Evolutionary conservation across 805 yeast species (phyloP), one percentile per base, ranked within the genome.

Genomic region (Torulaspora delbrueckii): DNA sequence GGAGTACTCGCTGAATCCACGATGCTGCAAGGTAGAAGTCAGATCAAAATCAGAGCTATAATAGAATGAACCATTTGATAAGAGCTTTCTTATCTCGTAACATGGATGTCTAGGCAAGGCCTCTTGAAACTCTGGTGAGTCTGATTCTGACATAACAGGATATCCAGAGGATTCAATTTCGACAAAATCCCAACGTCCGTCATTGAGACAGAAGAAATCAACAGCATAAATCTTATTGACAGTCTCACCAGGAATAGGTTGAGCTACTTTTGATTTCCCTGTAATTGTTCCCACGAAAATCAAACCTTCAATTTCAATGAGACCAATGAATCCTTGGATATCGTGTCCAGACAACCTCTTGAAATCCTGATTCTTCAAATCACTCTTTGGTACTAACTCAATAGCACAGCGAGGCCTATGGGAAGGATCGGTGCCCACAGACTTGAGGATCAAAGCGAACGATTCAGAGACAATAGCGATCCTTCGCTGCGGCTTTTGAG

Each of bases 21-120:
- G 71, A 39, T 78, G 72, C 65, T 91, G 98, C 51, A 93, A 69
- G 5, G 83, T 72, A n/a, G 88, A 83, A 0, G 99, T 93, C 55
- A 93, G 68, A 65, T 93, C 99, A 65, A 89, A 93, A 67, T 89
- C 91, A 4, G 88, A 82, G 44, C 96, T 86, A 68, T 84, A 93
- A 66, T 86, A 91, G 62, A 93, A 93, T 1, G 96, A 86, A 3
- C 98, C 97, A 60, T 85, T 86, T 19, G 83, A 75, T 41, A 93
- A 69, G 37, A 93, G 70, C 64, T 87, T 89, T 54, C 82, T 78
- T 49, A 93, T 63, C 43, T 84, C 93, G 37, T 73, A 74, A 59
- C 98, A 89, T 0, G 98, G 98, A 58, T 91, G 95, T 54, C 76
- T 81, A 14, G 72, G 76, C 35, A 63, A 59, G 2, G 56, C 48